A percentile compares a stretch with the other conserved stretches of the same genome.
Conservation (phyloP, 805 yeast species). For the Lachancea sp. region DNA sequence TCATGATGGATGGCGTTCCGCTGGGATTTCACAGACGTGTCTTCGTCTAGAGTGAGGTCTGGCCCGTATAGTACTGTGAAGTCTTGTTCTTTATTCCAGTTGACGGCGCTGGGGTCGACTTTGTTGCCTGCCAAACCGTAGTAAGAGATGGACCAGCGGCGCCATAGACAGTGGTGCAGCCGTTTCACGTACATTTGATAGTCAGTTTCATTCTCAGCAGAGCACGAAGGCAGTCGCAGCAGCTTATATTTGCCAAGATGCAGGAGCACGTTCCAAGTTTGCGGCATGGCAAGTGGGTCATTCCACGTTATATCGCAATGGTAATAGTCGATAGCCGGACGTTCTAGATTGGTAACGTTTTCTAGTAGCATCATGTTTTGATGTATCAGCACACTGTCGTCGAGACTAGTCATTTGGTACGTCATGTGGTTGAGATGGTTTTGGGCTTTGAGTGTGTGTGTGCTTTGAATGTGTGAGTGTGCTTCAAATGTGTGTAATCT, state of each 20-base stretch:
- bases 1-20: no score
- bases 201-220: conserved; percentile 30
- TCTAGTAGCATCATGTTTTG: conserved; percentile 28
- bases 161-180: conserved; percentile 82
- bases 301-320: conserved; percentile 17
- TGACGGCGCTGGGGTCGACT: conserved; percentile 74
- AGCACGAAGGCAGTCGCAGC: conserved; percentile 30
- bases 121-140: conserved; percentile 49
- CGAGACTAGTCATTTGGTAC: conserved; percentile 16
- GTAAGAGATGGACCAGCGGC: conserved; percentile 88
- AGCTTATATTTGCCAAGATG: conserved; percentile 24
- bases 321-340: conserved; percentile 29
- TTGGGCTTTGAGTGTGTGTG: not conserved
- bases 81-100: conserved; percentile 93
- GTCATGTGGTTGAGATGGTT: no score
- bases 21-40: not conserved
- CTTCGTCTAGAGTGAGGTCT: conserved; percentile 13
- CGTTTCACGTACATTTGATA: conserved; percentile 36
- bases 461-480: no score
- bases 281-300: conserved; percentile 11
- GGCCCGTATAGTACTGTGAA: conserved; percentile 97
- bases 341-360: conserved; percentile 28
- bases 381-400: conserved; percentile 27
- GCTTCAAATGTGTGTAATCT: no score
- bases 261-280: conserved; percentile 17